Evolutionary conservation across 2,329 filamentous ascomycete species (phyloP).

Genomic region (Diaporthe vexans): DNA sequence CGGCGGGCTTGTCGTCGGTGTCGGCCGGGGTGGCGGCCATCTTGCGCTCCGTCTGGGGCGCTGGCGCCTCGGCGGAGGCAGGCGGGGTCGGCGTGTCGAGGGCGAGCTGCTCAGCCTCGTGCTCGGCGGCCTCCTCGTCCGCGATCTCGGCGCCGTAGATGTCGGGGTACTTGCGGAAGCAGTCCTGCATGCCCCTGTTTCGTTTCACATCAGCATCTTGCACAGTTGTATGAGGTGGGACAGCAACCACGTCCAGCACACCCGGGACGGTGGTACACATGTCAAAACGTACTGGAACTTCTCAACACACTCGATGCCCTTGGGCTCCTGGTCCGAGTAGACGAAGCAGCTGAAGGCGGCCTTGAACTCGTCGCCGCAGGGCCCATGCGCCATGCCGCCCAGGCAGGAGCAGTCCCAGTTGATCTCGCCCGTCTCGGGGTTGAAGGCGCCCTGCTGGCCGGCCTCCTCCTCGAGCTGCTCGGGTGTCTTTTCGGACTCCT

Average conservation of each 20-base stretch:
- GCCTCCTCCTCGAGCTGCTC: constrained; percentile 83
- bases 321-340: constrained; percentile 93
- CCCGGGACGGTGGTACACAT: no score
- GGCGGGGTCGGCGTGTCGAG: constrained; percentile 17
- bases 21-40: constrained; percentile 15
- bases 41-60: constrained; percentile 32
- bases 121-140: constrained; percentile 72
- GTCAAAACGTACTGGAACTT: constrained; percentile 96
- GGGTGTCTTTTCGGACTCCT: constrained; percentile 53
- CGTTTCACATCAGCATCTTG: no score
- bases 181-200: constrained; percentile 98
- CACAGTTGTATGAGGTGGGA: no score
- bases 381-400: constrained; percentile 96
- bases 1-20: constrained; percentile 4
- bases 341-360: constrained; percentile 98
- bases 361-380: constrained; percentile 96
- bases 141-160: constrained; percentile 91
- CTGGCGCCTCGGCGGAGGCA: constrained; percentile 8
- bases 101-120: constrained; percentile 43
- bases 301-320: constrained; percentile 97
- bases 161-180: constrained; percentile 93
- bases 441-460: constrained; percentile 90
- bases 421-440: constrained; percentile 98
- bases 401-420: constrained; percentile 99
- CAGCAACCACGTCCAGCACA: no score